Evolutionary conservation across 2,329 filamentous ascomycete genomes (phyloP).

Genomic region (Trichophyton schoenleinii): DNA sequence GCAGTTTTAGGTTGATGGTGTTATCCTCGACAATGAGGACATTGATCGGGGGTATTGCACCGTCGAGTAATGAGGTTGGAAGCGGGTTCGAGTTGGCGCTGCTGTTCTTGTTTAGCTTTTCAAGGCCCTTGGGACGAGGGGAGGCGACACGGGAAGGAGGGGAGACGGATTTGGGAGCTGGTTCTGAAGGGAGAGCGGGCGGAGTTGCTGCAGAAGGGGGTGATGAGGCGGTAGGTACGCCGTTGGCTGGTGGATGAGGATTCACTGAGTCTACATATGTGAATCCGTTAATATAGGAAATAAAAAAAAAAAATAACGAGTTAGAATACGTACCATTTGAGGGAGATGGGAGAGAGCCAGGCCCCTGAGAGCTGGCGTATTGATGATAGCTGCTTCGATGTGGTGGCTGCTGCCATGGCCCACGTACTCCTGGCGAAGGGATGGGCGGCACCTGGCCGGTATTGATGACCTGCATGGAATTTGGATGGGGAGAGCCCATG

Average conservation of each 20-base stretch:
- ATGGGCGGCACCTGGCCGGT: constrained; percentile 69
- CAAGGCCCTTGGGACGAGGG: constrained; percentile 34
- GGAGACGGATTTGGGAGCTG: constrained; percentile 31
- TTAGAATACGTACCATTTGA: constrained; percentile 5
- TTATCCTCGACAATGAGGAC: constrained; percentile 98
- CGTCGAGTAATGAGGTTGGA: constrained; percentile 58
- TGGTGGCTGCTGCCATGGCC: constrained; percentile 44
- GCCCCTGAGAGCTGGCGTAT: not conserved
- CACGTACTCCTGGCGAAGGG: constrained; percentile 64
- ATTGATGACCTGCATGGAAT: constrained; percentile 66
- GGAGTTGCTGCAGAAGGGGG: constrained; percentile 46
- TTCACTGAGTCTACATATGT: constrained; percentile 26
- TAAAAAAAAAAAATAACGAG: not conserved
- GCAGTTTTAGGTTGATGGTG: constrained; percentile 83
- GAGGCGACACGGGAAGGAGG: constrained; percentile 40
- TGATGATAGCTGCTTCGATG: constrained; percentile 22
- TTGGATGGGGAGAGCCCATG: constrained; percentile 35
- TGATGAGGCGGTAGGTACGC: constrained; percentile 18
- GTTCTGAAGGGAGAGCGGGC: constrained; percentile 35
- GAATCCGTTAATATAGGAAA: not conserved
- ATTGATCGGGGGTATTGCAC: constrained; percentile 85
- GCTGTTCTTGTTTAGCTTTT: constrained; percentile 44
- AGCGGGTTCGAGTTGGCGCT: constrained; percentile 25
- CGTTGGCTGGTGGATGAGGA: constrained; percentile 32
- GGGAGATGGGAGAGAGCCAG: not conserved